phyloP scores from a whole-genome alignment of 176 grass and related monocot species.

The Musa acuminata region DNA sequence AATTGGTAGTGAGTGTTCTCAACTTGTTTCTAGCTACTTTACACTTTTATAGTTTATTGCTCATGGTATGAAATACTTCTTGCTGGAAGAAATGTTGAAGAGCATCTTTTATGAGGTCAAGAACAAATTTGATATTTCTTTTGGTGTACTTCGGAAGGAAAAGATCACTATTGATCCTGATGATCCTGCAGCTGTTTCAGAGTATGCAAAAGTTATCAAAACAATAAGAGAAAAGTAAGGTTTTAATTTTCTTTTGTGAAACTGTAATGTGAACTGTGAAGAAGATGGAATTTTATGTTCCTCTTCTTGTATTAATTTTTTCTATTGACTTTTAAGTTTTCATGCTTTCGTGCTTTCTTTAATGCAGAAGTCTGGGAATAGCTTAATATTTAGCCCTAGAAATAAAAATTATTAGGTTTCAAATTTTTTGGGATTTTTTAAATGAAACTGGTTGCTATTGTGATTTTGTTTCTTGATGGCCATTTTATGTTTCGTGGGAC shows the following conservation, averaged over 20 bases:
- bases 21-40: background rate
- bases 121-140: constrained; percentile 68
- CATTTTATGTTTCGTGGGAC: background rate
- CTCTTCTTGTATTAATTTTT: background rate
- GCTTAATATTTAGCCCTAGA: background rate
- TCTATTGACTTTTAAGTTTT: background rate
- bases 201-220: constrained; percentile 71
- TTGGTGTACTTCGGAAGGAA: constrained; percentile 84
- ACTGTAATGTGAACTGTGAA: too few species aligned
- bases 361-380: background rate
- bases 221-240: constrained; percentile 87
- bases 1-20: background rate
- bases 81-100: constrained; percentile 61
- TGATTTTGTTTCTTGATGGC: background rate
- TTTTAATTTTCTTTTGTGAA: background rate
- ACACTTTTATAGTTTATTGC: background rate
- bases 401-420: background rate
- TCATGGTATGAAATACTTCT: constrained; percentile 1
- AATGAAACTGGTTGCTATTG: background rate
- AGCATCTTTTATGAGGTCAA: constrained; percentile 92
- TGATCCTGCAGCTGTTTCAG: constrained; percentile 57
- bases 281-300: background rate
- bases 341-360: background rate
- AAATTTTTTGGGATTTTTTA: background rate
- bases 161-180: constrained; percentile 95